Base-by-base conservation (phyloP, 2,329 filamentous ascomycete genomes). In the Pseudocercospora eumusae region DNA sequence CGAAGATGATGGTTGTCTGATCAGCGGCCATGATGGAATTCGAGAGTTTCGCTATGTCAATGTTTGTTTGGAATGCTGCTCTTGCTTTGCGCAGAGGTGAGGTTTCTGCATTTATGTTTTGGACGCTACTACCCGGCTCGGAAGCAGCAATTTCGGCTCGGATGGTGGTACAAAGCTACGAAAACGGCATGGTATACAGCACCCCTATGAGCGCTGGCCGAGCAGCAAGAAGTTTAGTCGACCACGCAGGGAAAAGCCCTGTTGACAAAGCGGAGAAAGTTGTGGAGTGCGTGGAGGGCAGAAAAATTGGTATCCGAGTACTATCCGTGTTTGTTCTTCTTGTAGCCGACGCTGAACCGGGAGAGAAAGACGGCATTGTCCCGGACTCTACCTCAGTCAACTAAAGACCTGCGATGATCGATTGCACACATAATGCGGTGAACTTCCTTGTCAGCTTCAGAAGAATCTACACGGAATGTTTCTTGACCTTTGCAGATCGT, bases 1-100 rank as follows among this genome's bases (percentile, higher is more conserved):
- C 50, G 23, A 61, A 52, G 28, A 64, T 47, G 27, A 64, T 62
- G 20, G 56, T 64, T 27, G 58, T 56, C 28, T 50, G 55, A 21
- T 40, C n/a, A 10, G 33, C 11, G 27, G 53, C 28, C 33, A 47
- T 52, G 45, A 55, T 31, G 25, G 9, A 10, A 3, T n/a, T 27
- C 20, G 47, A 42, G 6, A 6, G 52, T 58, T 25, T 20, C 11
- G 10, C 3, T 8, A 31, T 27, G 15, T 53, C 6, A n/a, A 18
- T 40, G 11, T 40, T 13, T 40, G 7, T 8, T 21, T 42, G 18
- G 54, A 2, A 21, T 45, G 10, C 11, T 10, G 20, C 33, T 20
- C 3, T 13, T 18, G 21, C 18, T 21, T 25, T 4, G 36, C 6
- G n/a, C 8, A 18, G 25, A 13, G 27, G 55, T 21, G 15, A 45